Evolutionary conservation across 164 flowering plant species (phyloP), one percentile per base, ranked within the genome.

Genomic region (Vitis rotundifolia): DNA sequence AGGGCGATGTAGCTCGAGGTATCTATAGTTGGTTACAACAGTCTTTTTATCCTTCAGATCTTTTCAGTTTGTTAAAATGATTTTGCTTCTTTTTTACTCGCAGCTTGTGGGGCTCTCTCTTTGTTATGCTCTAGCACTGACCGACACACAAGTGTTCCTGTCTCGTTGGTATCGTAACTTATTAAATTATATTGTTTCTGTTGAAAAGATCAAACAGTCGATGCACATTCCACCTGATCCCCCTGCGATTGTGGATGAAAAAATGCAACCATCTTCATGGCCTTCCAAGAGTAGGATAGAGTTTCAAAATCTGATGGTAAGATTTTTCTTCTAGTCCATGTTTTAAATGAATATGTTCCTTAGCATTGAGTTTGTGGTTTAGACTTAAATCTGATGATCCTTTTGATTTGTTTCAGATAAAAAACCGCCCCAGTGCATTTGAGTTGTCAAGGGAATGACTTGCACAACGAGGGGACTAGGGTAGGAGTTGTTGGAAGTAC

Each of bases 401-500:
- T 2, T 58, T 70, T 47, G 22, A 14, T 66, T 60, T 31, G 10
- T 70, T 76, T 59, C 85, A 91, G 98, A 79, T 93, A 49, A 88
- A 67, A 69, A 91, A 91, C 70, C 91, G 91, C 15, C 89, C 89
- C 8, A 86, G 86, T 81, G 82, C 96, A 53, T 94, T 94, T 53
- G 55, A 55, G 93, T 94, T 60, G 89, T 91, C 61, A 90, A 90
- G 71, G 97, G 94, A 72, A 89, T 93, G 62, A 85, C 85, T 11
- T 91, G 96, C 77, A 86, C 87, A 78, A 79, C 59, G 94, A 83
- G 72, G 93, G 94, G 64, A 83, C 73, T 11, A 81, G 91, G 75
- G 88, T 91, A 11, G 97, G 97, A 65, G 84, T 94, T 15, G 99
- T 94, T 13, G 97, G 97, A 71, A 82, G 97, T 68, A 94, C 98